Conservation (phyloP, 306 rosid genomes). For the Oxytropis ochrocephala region DNA sequence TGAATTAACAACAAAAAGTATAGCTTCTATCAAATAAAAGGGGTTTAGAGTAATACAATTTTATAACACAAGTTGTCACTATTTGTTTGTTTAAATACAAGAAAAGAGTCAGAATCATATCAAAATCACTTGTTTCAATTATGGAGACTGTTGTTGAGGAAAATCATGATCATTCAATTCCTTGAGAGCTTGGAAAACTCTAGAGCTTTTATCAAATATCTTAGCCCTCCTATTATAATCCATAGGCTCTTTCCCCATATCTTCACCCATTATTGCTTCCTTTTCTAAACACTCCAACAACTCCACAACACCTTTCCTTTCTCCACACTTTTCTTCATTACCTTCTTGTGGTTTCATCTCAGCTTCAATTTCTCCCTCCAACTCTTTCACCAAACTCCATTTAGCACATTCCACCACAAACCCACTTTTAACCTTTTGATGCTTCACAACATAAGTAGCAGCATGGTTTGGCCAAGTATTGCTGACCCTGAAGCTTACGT, state of each 20-base stretch:
- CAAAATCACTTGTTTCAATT: background rate
- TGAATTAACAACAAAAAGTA: no score
- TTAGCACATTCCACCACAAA: conserved; percentile 9
- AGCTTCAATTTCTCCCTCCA: conserved; percentile 40
- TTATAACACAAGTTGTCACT: background rate
- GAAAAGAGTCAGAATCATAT: background rate
- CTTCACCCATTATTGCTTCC: conserved; percentile 90
- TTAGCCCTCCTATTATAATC: conserved; percentile 77
- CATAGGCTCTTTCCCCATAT: conserved; percentile 57
- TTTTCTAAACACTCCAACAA: conserved; percentile 65
- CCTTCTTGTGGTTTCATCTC: conserved; percentile 31
- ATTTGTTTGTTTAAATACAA: background rate
- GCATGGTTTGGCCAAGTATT: conserved; percentile 8
- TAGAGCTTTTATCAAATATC: conserved; percentile 57
- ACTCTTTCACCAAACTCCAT: conserved; percentile 24
- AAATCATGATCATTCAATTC: conserved; percentile 10
- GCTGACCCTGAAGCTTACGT: background rate
- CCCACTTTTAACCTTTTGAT: background rate
- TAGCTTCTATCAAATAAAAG: background rate
- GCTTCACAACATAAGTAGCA: background rate
- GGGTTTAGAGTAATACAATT: background rate
- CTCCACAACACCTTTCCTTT: conserved; percentile 42
- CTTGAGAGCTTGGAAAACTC: conserved; percentile 70
- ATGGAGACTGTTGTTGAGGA: background rate
- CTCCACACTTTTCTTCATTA: conserved; percentile 47